These are phyloP conservation scores for Vicia sativa DNA, from an alignment of 306 rosid genomes.

Conservation along the genomic window DNA sequence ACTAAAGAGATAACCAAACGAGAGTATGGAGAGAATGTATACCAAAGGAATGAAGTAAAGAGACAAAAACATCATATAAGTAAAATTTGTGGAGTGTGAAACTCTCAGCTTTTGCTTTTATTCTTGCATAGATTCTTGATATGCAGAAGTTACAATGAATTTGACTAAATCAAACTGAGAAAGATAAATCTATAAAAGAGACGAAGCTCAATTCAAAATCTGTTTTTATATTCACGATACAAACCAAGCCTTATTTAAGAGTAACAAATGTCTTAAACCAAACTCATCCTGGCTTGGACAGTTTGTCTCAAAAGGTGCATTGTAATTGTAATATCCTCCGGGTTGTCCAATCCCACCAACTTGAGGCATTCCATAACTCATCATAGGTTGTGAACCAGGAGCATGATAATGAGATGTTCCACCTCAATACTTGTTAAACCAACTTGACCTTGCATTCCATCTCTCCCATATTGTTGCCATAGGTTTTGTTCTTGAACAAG, in stretches of 20 bases:
- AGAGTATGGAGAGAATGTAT: too few relatives aligned
- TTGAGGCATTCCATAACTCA: constrained; percentile 74
- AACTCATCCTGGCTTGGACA: neutral
- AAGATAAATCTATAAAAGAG: neutral
- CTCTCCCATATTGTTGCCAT: constrained; percentile 79
- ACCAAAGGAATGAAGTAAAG: neutral
- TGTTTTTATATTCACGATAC: neutral
- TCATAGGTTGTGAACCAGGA: constrained; percentile 55
- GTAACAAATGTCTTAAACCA: neutral
- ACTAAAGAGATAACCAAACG: too few relatives aligned
- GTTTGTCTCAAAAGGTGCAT: constrained; percentile 43
- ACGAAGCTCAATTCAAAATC: neutral
- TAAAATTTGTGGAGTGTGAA: constrained; percentile 21
- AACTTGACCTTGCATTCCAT: constrained; percentile 85
- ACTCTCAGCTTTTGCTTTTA: constrained; percentile 5
- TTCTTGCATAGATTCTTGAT: neutral
- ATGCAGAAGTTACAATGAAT: constrained; percentile 13
- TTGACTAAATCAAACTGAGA: neutral
- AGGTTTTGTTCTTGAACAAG: constrained; percentile 73
- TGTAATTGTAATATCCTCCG: constrained; percentile 67
- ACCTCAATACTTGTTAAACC: constrained; percentile 54
- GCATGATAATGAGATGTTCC: too few relatives aligned
- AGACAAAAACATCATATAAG: neutral
- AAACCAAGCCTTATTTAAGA: constrained; percentile 6
- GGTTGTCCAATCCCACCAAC: constrained; percentile 53